These are phyloP conservation scores for Fraxinus pennsylvanica DNA, from an alignment of 257 asterid genomes.

Conservation along the genomic window DNA sequence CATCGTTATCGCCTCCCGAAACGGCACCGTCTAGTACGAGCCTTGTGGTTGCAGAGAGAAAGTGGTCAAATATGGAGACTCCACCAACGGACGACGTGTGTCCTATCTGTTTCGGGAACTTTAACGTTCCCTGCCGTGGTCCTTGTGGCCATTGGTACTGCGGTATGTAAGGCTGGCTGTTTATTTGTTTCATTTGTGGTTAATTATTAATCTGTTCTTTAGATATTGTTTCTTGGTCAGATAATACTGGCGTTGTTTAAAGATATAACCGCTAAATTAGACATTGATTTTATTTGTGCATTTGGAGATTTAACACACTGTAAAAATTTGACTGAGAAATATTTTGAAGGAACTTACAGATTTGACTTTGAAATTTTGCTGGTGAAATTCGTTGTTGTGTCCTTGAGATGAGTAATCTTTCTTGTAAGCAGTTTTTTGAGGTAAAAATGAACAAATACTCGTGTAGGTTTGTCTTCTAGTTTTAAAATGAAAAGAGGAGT, in stretches of 20 bases:
- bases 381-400: not conserved
- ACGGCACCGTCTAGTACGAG: slow-evolving; percentile 26
- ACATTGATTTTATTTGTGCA: not conserved
- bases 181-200: not conserved
- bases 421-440: not conserved
- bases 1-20: slow-evolving; percentile 12
- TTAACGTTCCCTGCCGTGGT: slow-evolving; percentile 63
- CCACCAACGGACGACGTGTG: slow-evolving; percentile 80
- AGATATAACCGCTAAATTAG: not conserved
- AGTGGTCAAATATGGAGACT: slow-evolving; percentile 34
- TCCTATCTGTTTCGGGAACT: slow-evolving; percentile 65
- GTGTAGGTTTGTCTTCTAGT: not conserved
- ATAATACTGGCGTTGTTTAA: not conserved
- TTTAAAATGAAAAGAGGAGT: not conserved
- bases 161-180: slow-evolving; percentile 39
- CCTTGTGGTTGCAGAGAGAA: slow-evolving; percentile 27
- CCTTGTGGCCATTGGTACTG: slow-evolving; percentile 89
- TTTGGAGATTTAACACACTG: not conserved
- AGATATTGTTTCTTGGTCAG: not conserved
- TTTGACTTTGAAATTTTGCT: not conserved
- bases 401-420: not conserved
- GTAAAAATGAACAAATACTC: not conserved
- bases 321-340: not conserved
- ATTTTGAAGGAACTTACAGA: not conserved
- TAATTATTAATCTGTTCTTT: not conserved